These are phyloP conservation scores for Austroboletus festivus DNA, from an alignment of 768 basidiomycete genomes.

Conservation along the genomic window DNA sequence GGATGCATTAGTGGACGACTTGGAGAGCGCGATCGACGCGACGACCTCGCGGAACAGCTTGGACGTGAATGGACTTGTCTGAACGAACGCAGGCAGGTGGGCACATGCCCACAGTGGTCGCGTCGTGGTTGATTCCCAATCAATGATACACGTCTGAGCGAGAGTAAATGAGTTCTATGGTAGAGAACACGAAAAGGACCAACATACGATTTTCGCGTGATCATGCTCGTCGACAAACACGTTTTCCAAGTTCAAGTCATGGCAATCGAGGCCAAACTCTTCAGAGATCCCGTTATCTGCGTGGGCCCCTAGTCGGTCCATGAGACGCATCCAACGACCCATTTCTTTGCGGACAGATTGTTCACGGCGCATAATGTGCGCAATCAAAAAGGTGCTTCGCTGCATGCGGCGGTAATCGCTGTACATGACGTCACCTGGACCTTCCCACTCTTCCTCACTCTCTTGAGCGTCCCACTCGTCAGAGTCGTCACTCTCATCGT, in stretches of 20 bases:
- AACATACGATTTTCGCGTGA: slow-evolving; percentile 65
- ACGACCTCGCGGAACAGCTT: slow-evolving; percentile 69
- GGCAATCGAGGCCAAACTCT: slow-evolving; percentile 79
- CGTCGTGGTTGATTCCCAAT: slow-evolving; percentile 90
- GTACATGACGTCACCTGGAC: slow-evolving; percentile 76
- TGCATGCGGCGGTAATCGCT: slow-evolving; percentile 81
- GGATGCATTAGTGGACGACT: slow-evolving; percentile 18
- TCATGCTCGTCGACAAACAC: slow-evolving; percentile 75
- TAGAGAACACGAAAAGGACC: not conserved
- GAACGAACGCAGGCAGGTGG: slow-evolving; percentile 76
- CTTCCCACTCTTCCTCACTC: slow-evolving; percentile 74
- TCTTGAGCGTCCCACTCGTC: slow-evolving; percentile 79
- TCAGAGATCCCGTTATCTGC: slow-evolving; percentile 37
- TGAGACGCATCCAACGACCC: slow-evolving; percentile 63
- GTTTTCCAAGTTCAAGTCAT: slow-evolving; percentile 83
- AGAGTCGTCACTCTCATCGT: slow-evolving; percentile 70
- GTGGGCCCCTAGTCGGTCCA: slow-evolving; percentile 51
- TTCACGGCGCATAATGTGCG: slow-evolving; percentile 65
- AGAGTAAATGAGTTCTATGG: not conserved
- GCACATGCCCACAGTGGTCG: slow-evolving; percentile 84
- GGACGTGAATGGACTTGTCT: slow-evolving; percentile 71
- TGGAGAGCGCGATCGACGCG: slow-evolving; percentile 39
- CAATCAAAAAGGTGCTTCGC: slow-evolving; percentile 72
- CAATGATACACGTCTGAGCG: slow-evolving; percentile 76
- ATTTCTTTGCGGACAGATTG: slow-evolving; percentile 65